These are phyloP conservation scores for Penicillium sp. DNA, from an alignment of 2,329 filamentous ascomycete genomes.

Conservation along the genomic window DNA sequence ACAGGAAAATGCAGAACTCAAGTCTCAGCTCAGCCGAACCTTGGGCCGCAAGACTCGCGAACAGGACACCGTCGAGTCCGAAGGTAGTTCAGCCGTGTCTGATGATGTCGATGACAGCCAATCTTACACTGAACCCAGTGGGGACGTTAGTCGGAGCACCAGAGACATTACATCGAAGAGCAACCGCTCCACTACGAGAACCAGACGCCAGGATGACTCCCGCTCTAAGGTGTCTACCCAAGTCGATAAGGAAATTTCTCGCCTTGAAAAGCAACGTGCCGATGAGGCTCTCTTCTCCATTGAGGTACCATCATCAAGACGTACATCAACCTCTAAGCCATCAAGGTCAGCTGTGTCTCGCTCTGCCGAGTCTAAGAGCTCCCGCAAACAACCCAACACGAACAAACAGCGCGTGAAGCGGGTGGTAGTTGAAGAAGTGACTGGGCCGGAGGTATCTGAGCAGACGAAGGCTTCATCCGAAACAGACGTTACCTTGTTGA, in stretches of 20 bases:
- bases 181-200: constrained; percentile 28
- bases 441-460: constrained; percentile 33
- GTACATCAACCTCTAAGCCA: constrained; percentile 23
- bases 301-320: constrained; percentile 30
- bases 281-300: constrained; percentile 42
- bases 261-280: constrained; percentile 39
- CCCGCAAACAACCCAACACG: constrained; percentile 37
- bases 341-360: constrained; percentile 20
- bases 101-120: constrained; percentile 34
- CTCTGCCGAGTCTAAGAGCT: constrained; percentile 22
- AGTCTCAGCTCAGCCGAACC: constrained; percentile 34
- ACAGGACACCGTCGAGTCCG: constrained; percentile 29
- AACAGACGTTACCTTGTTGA: constrained; percentile 53
- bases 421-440: constrained; percentile 38
- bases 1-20: constrained; percentile 43
- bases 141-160: constrained; percentile 30
- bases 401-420: constrained; percentile 44
- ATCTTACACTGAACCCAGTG: constrained; percentile 33
- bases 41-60: constrained; percentile 27
- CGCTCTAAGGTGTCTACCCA: constrained; percentile 35
- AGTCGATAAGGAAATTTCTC: constrained; percentile 39
- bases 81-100: constrained; percentile 26
- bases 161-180: constrained; percentile 33
- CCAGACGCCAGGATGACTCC: constrained; percentile 30
- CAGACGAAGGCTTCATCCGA: constrained; percentile 30